These are phyloP conservation scores for Margaritispora aquatica DNA, from an alignment of 495 filamentous ascomycete species.

Conservation along the genomic window DNA sequence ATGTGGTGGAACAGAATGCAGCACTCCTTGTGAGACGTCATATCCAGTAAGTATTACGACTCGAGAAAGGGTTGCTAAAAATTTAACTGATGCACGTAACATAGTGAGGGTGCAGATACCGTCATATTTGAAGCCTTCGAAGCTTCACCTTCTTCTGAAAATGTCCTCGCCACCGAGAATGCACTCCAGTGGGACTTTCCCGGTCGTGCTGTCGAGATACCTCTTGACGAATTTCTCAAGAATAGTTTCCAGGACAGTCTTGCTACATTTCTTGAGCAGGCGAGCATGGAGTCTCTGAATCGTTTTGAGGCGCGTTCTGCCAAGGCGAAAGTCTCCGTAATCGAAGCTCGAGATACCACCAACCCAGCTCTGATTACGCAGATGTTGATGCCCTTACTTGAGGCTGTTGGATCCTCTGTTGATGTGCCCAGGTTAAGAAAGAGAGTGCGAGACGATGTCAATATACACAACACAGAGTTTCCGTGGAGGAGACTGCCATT, in stretches of 20 bases:
- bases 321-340: conserved; percentile 6
- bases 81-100: too few species aligned
- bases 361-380: conserved; percentile 51
- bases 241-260: neutral
- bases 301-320: neutral
- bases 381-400: conserved; percentile 42
- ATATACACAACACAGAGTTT: conserved; percentile 32
- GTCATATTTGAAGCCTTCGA: conserved; percentile 51
- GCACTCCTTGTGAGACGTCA: too few species aligned
- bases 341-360: conserved; percentile 46
- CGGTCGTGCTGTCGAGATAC: conserved; percentile 37
- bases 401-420: conserved; percentile 30
- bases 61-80: too few species aligned
- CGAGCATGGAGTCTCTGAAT: neutral
- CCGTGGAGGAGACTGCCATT: conserved; percentile 53
- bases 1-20: too few species aligned
- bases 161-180: conserved; percentile 40
- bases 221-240: neutral
- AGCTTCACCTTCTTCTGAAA: conserved; percentile 39
- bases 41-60: too few species aligned
- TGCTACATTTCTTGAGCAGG: neutral
- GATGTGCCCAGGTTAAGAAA: conserved; percentile 39
- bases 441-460: conserved; percentile 54
- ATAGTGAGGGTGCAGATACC: conserved; percentile 15
- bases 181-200: conserved; percentile 52